Evolutionary conservation across 164 flowering plant genomes (phyloP).

Genomic region (Paratinospora sagittata): DNA sequence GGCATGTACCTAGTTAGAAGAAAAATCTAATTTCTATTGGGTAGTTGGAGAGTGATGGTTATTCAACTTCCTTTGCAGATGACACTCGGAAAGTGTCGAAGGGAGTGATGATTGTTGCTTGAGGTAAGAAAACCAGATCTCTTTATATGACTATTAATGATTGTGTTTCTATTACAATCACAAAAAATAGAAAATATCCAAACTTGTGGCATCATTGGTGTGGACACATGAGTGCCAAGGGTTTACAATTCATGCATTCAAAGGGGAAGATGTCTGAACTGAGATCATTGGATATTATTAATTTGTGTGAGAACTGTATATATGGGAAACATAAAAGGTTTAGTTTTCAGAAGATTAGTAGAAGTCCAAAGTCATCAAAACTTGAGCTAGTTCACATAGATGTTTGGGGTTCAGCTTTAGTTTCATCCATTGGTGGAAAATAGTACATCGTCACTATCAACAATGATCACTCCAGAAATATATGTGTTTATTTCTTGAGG

Average conservation of each 20-base stretch:
- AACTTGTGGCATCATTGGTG: not conserved
- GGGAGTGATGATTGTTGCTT: not conserved
- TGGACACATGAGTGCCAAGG: constrained; percentile 4
- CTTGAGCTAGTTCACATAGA: not conserved
- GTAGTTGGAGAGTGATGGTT: not conserved
- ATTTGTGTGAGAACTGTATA: not conserved
- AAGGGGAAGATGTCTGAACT: not conserved
- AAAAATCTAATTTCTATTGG: not conserved
- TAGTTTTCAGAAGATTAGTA: not conserved
- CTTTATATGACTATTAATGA: not conserved
- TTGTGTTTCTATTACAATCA: not conserved
- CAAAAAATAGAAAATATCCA: not conserved
- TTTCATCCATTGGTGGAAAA: not conserved
- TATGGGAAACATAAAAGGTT: not conserved
- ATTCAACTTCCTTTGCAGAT: no score
- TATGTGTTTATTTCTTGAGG: not conserved
- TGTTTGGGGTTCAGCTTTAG: not conserved
- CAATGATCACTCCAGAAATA: not conserved
- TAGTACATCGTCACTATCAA: not conserved
- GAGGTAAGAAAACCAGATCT: not conserved
- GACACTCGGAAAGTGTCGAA: not conserved
- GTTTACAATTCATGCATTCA: not conserved
- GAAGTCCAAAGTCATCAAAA: not conserved
- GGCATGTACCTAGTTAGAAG: not conserved
- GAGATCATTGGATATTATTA: not conserved